Evolutionary conservation across 1,284 basidiomycete genomes (phyloP).

Genomic region (Ganoderma boninense): DNA sequence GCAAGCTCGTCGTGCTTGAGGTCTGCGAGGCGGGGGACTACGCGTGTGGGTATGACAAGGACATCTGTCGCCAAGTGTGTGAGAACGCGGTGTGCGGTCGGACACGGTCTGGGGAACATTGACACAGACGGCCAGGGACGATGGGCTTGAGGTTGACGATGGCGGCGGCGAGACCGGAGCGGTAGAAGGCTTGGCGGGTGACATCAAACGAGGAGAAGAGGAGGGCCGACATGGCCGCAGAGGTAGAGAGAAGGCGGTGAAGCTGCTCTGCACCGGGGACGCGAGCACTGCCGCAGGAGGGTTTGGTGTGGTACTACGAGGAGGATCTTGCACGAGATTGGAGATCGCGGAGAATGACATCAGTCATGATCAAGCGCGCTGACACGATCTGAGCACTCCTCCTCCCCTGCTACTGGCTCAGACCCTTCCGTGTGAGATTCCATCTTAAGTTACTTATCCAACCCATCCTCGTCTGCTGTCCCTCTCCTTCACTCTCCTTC

Average conservation of each 20-base stretch:
- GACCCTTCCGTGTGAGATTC: slow-evolving; percentile 1
- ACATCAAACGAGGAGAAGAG: slow-evolving; percentile 89
- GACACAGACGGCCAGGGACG: slow-evolving; percentile 85
- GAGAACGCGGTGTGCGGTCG: neutral
- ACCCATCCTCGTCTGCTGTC: neutral
- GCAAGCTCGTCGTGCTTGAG: slow-evolving; percentile 75
- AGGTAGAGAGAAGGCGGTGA: no score
- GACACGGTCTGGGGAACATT: neutral
- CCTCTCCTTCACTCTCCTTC: neutral
- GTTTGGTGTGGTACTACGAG: no score
- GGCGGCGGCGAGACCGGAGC: slow-evolving; percentile 74
- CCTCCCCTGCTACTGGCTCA: neutral
- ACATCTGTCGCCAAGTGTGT: slow-evolving; percentile 68
- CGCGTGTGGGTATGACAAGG: slow-evolving; percentile 82
- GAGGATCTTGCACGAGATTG: neutral
- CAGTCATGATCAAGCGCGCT: slow-evolving; percentile 13
- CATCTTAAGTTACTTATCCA: slow-evolving; percentile 1
- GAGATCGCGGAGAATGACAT: slow-evolving; percentile 18
- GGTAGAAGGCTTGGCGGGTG: slow-evolving; percentile 83
- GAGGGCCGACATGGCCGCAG: slow-evolving; percentile 49
- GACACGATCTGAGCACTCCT: neutral
- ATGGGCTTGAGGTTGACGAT: slow-evolving; percentile 95
- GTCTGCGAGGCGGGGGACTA: slow-evolving; percentile 81
- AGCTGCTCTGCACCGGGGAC: neutral
- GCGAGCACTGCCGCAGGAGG: no score